These are phyloP conservation scores for Hypericum perforatum DNA, from an alignment of 345 rosid genomes.

Conservation along the genomic window DNA sequence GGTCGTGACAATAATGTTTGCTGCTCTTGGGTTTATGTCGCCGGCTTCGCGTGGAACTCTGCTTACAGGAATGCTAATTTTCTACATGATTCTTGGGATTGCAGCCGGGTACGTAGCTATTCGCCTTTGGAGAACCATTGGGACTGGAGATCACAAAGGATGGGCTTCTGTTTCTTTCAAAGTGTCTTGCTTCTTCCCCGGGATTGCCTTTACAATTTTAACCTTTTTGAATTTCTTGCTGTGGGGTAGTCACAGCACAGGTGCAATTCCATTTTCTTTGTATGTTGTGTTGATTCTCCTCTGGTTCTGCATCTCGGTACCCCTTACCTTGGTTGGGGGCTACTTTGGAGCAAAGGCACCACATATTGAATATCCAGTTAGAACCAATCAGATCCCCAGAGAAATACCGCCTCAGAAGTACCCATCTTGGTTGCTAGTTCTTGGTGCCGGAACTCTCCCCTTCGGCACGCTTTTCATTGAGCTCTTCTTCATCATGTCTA, in stretches of 20 bases:
- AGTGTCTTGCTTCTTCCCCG: constrained; percentile 71
- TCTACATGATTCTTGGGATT: constrained; percentile 62
- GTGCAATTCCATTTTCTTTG: constrained; percentile 61
- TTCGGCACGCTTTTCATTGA: constrained; percentile 11
- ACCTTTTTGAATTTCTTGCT: constrained; percentile 50
- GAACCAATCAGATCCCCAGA: constrained; percentile 10
- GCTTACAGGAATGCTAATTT: constrained; percentile 59
- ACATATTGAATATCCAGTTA: constrained; percentile 32
- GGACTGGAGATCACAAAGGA: constrained; percentile 45
- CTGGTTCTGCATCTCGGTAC: constrained; percentile 68
- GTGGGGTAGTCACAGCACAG: constrained; percentile 64
- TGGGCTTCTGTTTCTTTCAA: constrained; percentile 65
- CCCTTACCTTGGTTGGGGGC: constrained; percentile 60
- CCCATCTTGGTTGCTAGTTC: constrained; percentile 16
- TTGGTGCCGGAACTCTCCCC: constrained; percentile 51
- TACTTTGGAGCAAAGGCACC: constrained; percentile 55
- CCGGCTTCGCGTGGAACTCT: constrained; percentile 75
- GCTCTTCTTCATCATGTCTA: constrained; percentile 12
- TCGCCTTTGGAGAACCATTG: constrained; percentile 60
- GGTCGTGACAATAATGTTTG: constrained; percentile 53
- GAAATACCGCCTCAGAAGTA: constrained; percentile 11
- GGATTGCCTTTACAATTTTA: constrained; percentile 52
- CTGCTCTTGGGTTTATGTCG: constrained; percentile 78
- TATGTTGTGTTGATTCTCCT: constrained; percentile 39
- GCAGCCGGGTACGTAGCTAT: constrained; percentile 66